A percentile compares a stretch with the other conserved stretches of the same genome.
Conservation (phyloP, 2,329 filamentous ascomycete species). For the Nannizzia gypsea region DNA sequence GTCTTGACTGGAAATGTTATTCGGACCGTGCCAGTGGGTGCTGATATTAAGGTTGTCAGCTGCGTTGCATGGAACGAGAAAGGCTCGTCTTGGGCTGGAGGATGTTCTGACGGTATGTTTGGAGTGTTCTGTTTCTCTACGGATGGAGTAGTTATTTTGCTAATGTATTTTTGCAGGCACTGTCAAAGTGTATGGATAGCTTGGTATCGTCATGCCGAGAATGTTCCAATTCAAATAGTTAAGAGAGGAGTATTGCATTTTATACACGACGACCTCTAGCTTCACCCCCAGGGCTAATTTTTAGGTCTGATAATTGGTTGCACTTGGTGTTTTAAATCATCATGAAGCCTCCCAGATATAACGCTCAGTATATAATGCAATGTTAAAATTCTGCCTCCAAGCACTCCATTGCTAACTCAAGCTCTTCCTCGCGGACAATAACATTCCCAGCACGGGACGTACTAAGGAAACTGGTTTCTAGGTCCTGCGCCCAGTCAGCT, state of each 20-base stretch:
- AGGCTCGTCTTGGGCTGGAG: constrained; percentile 29
- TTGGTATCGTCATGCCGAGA: neutral
- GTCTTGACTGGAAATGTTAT: constrained; percentile 59
- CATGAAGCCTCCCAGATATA: neutral
- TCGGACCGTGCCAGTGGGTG: constrained; percentile 43
- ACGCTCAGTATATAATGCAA: neutral
- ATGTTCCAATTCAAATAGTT: neutral
- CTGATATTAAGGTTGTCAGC: constrained; percentile 33
- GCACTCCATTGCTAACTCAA: constrained; percentile 61
- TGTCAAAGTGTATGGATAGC: constrained; percentile 8
- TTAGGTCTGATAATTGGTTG: neutral
- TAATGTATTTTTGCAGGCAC: constrained; percentile 1
- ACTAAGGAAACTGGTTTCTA: constrained; percentile 82
- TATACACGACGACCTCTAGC: neutral
- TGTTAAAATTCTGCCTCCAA: constrained; percentile 35
- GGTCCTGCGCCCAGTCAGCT: constrained; percentile 22
- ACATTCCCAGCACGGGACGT: constrained; percentile 83
- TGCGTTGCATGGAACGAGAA: constrained; percentile 37
- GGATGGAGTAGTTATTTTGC: neutral
- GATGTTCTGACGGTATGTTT: constrained; percentile 31
- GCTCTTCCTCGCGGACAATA: constrained; percentile 64
- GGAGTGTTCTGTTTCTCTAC: neutral
- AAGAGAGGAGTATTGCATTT: neutral
- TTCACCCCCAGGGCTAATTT: neutral
- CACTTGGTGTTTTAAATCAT: neutral